Evolutionary conservation across 441 rosid genomes (phyloP).

Genomic region (Gossypium trilobum): DNA sequence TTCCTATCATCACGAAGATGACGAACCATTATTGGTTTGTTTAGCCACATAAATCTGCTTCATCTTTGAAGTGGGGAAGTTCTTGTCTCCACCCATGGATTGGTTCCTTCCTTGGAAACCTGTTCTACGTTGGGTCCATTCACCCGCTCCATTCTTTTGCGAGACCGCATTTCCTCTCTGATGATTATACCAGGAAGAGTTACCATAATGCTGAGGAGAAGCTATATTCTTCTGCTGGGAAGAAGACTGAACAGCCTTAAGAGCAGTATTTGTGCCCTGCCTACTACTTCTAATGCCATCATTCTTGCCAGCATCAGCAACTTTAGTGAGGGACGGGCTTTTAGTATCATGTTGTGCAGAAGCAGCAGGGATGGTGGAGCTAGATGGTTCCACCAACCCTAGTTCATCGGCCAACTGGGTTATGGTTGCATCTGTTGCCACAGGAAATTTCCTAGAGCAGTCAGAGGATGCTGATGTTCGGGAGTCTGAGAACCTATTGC

Average conservation of each 20-base stretch:
- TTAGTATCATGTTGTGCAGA: conserved; percentile 26
- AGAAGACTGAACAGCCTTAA: conserved; percentile 25
- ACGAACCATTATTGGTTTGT: conserved; percentile 44
- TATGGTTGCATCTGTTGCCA: conserved; percentile 28
- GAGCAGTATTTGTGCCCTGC: conserved; percentile 25
- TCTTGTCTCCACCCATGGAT: conserved; percentile 50
- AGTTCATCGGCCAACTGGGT: conserved; percentile 46
- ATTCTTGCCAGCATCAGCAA: background rate
- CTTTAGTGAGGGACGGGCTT: background rate
- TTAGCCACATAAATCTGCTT: conserved; percentile 98
- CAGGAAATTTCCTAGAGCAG: conserved; percentile 24
- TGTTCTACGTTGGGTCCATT: conserved; percentile 58
- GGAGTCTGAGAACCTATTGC: conserved; percentile 45
- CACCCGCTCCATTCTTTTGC: conserved; percentile 40
- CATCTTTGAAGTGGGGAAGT: conserved; percentile 49
- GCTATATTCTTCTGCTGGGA: conserved; percentile 42
- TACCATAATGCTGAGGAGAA: conserved; percentile 36
- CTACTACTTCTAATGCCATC: conserved; percentile 13
- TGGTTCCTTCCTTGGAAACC: conserved; percentile 74
- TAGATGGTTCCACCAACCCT: conserved; percentile 47
- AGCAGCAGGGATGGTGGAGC: conserved; percentile 28
- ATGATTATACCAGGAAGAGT: conserved; percentile 35
- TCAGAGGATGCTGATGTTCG: conserved; percentile 35
- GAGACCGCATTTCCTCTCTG: conserved; percentile 37
- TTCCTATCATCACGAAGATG: conserved; percentile 21